phyloP scores from a whole-genome alignment of 116 monocot genomes.

The Trichopus zeylanicus region DNA sequence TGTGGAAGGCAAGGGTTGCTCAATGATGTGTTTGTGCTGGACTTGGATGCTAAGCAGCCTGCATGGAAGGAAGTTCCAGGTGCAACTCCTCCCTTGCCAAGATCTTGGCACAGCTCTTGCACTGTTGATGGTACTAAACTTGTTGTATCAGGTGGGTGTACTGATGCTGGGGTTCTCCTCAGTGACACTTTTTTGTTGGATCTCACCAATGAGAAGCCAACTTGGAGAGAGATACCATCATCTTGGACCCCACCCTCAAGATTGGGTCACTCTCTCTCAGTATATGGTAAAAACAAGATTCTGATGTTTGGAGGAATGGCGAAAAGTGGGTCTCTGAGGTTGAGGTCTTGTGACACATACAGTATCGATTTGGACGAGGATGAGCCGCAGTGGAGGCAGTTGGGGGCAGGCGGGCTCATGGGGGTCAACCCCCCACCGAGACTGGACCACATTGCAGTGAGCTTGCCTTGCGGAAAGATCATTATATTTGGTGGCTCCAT shows the following conservation, averaged over 20 bases:
- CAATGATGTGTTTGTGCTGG: constrained; percentile 73
- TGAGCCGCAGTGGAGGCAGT: constrained; percentile 63
- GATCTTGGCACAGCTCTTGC: constrained; percentile 93
- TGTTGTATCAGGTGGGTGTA: constrained; percentile 74
- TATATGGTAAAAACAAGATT: constrained; percentile 47
- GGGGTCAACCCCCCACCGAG: constrained; percentile 50
- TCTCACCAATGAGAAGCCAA: constrained; percentile 49
- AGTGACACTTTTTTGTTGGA: constrained; percentile 66
- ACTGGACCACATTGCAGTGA: constrained; percentile 74
- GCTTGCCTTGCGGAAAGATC: constrained; percentile 74
- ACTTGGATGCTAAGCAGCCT: constrained; percentile 69
- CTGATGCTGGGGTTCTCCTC: constrained; percentile 58
- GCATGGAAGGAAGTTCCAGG: constrained; percentile 60
- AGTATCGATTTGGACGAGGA: constrained; percentile 55
- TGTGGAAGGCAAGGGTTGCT: constrained; percentile 66
- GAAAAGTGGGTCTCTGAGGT: constrained; percentile 64
- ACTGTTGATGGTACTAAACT: constrained; percentile 64
- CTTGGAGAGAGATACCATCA: constrained; percentile 64
- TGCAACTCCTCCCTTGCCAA: constrained; percentile 42
- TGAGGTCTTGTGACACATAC: constrained; percentile 70
- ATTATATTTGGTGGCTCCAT: constrained; percentile 82
- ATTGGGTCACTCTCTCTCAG: constrained; percentile 69
- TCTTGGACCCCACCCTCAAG: constrained; percentile 55
- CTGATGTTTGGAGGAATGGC: constrained; percentile 87
- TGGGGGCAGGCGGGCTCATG: constrained; percentile 32